These are phyloP conservation scores for Dioscorea cayenensis DNA, from an alignment of 116 monocot species.

Conservation along the genomic window DNA sequence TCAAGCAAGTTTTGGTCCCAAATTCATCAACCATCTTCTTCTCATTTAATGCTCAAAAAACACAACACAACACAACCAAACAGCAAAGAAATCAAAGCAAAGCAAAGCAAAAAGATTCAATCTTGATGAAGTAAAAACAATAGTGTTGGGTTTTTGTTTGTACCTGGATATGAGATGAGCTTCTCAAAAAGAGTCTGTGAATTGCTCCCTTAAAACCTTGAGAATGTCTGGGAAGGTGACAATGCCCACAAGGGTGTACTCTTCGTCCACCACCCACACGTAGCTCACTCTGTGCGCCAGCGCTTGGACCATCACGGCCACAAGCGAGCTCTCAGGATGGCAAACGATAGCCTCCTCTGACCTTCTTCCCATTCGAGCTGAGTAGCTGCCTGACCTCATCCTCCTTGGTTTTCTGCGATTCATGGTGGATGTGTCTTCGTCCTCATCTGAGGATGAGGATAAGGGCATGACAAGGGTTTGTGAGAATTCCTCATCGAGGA, in stretches of 20 bases:
- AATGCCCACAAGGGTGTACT: conserved; percentile 51
- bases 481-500: conserved; percentile 17
- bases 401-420: conserved; percentile 12
- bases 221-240: conserved; percentile 56
- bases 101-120: too few species aligned
- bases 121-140: too few species aligned
- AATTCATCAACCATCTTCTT: too few species aligned
- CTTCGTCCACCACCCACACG: conserved; percentile 81
- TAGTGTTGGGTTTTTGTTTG: too few species aligned
- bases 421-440: not conserved
- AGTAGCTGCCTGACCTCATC: conserved; percentile 27
- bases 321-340: conserved; percentile 70
- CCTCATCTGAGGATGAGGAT: conserved; percentile 31
- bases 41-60: too few species aligned
- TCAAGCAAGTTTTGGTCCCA: too few species aligned
- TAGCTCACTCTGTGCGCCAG: conserved; percentile 72
- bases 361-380: conserved; percentile 30
- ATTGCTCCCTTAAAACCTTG: conserved; percentile 40
- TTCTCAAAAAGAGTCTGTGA: not conserved
- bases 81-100: too few species aligned
- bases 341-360: conserved; percentile 63
- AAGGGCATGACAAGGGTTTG: not conserved
- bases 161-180: too few species aligned
- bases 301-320: conserved; percentile 84
- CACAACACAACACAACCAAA: too few species aligned